phyloP scores from a whole-genome alignment of 331 rosid genomes.

The Cydonia oblonga region DNA sequence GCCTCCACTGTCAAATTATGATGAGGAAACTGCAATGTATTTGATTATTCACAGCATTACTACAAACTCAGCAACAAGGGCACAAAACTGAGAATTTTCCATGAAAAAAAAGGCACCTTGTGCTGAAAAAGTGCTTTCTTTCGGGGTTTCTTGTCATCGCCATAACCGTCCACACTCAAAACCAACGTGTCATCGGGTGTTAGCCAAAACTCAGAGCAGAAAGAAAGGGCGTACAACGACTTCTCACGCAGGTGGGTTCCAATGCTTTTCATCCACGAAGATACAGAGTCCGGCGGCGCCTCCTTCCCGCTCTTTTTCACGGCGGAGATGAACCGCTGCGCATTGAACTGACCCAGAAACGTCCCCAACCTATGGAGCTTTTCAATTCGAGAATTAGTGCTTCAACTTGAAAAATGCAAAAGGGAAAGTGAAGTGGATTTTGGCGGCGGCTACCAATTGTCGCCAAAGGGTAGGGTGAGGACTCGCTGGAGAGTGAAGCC shows the following conservation, averaged over 20 bases:
- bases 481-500: constrained; percentile 66
- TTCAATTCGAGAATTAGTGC: constrained; percentile 20
- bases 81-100: background rate
- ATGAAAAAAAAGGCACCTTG: constrained; percentile 25
- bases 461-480: constrained; percentile 46
- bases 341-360: constrained; percentile 76
- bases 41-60: constrained; percentile 3
- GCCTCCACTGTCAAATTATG: constrained; percentile 75
- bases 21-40: constrained; percentile 50
- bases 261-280: constrained; percentile 39
- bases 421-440: background rate
- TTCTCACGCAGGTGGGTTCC: constrained; percentile 41
- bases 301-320: constrained; percentile 30
- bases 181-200: constrained; percentile 53
- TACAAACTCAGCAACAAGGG: background rate
- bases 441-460: constrained; percentile 32
- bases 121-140: constrained; percentile 57
- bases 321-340: constrained; percentile 65
- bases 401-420: background rate
- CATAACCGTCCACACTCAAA: constrained; percentile 53
- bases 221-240: constrained; percentile 61
- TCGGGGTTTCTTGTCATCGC: constrained; percentile 30
- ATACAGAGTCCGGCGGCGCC: constrained; percentile 12
- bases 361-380: constrained; percentile 51
- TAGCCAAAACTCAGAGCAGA: constrained; percentile 53